Conservation (phyloP, 208 protist species). For the Trypanosoma avium region DNA sequence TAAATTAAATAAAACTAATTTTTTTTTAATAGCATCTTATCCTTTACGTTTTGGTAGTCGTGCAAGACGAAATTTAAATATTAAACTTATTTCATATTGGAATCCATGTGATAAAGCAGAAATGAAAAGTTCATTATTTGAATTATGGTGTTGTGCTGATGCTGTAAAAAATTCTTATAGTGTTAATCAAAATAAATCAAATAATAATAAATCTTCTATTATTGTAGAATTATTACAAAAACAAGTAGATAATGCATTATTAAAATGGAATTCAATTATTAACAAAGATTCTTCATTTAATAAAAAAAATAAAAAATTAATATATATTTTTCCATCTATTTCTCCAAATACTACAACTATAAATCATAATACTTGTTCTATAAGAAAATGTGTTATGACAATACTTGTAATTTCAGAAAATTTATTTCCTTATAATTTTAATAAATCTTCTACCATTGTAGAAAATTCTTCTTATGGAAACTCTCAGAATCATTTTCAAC, state of each 20-base stretch:
- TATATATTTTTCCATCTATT: slow-evolving; percentile 24
- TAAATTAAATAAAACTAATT: slow-evolving; percentile 2
- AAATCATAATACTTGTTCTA: slow-evolving; percentile 3
- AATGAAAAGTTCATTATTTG: slow-evolving; percentile 39
- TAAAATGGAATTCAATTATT: background rate
- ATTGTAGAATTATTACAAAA: slow-evolving; percentile 5
- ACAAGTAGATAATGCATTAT: slow-evolving; percentile 14
- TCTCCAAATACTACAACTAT: slow-evolving; percentile 8
- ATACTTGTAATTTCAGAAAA: slow-evolving; percentile 16
- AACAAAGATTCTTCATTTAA: background rate
- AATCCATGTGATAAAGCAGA: slow-evolving; percentile 31
- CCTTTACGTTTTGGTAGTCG: slow-evolving; percentile 33
- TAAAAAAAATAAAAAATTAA: background rate
- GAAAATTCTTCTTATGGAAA: background rate
- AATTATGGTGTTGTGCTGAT: slow-evolving; percentile 51
- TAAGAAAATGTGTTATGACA: slow-evolving; percentile 19
- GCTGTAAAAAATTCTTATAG: background rate
- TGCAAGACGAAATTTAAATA: slow-evolving; percentile 5
- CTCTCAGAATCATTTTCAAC: slow-evolving; percentile 25
- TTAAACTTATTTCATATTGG: slow-evolving; percentile 66
- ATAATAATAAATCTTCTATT: background rate
- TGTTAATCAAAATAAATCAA: background rate
- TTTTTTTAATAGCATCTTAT: slow-evolving; percentile 29
- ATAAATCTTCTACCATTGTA: background rate
- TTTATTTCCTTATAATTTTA: background rate